These are phyloP conservation scores for Heterobasidion irregulare DNA, from an alignment of 1,284 basidiomycete genomes.

Conservation along the genomic window DNA sequence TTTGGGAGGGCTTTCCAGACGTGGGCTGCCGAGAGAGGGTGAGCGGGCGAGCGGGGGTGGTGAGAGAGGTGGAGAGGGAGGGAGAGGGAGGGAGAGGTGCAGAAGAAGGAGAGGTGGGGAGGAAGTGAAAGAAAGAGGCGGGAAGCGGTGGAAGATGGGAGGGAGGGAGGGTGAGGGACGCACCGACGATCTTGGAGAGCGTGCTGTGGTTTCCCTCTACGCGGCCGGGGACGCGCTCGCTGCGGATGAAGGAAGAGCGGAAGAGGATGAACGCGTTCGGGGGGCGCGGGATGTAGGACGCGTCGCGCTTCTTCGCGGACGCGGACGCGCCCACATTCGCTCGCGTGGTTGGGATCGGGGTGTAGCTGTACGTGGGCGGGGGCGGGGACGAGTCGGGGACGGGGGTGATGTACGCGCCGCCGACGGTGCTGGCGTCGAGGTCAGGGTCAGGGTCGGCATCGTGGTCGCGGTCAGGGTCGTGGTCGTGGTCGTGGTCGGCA, in stretches of 20 bases:
- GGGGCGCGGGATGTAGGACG: slow-evolving; percentile 78
- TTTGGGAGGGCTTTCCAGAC: slow-evolving; percentile 55
- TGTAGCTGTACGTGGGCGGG: slow-evolving; percentile 14
- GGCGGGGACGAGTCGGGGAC: slow-evolving; percentile 13
- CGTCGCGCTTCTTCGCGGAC: slow-evolving; percentile 36
- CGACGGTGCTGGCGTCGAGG: too few relatives aligned
- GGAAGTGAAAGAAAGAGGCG: too few relatives aligned
- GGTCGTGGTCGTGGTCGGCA: too few relatives aligned
- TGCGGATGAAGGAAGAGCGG: slow-evolving; percentile 80
- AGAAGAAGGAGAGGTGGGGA: neutral
- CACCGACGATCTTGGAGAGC: slow-evolving; percentile 39
- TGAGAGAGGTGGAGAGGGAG: neutral
- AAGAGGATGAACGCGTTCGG: slow-evolving; percentile 96
- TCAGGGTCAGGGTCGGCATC: slow-evolving; percentile 20
- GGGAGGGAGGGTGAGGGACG: slow-evolving; percentile 5
- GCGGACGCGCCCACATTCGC: slow-evolving; percentile 7
- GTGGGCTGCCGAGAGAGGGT: slow-evolving; percentile 28
- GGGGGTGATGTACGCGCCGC: too few relatives aligned
- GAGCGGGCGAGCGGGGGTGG: too few relatives aligned
- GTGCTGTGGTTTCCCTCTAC: slow-evolving; percentile 78
- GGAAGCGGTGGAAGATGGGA: too few relatives aligned
- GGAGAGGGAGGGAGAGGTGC: neutral
- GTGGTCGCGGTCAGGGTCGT: too few relatives aligned
- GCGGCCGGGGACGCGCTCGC: slow-evolving; percentile 66
- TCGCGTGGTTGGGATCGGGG: slow-evolving; percentile 12